These are phyloP conservation scores for Hypoxylon sp. DNA, from an alignment of 2,329 filamentous ascomycete genomes.

Conservation along the genomic window DNA sequence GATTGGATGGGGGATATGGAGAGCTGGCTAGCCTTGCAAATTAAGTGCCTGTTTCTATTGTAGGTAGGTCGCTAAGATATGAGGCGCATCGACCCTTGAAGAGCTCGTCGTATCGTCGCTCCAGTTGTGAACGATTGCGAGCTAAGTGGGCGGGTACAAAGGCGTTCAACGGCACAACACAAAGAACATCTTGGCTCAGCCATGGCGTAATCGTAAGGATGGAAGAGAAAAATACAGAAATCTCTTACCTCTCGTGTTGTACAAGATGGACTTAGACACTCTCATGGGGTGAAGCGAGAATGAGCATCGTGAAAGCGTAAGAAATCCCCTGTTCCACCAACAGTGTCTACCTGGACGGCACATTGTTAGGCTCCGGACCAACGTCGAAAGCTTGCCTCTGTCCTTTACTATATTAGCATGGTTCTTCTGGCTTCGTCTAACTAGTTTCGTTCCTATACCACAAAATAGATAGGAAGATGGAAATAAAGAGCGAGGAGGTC, in stretches of 20 bases:
- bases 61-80: constrained; percentile 15
- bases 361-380: constrained; percentile 3
- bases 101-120: constrained; percentile 2
- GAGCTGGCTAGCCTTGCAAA: constrained; percentile 5
- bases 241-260: constrained; percentile 6
- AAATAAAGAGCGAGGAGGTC: constrained; percentile 18
- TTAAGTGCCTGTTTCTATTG: constrained; percentile 3
- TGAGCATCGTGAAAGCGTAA: constrained; percentile 18
- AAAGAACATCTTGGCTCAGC: constrained; percentile 7
- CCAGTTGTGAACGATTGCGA: constrained; percentile 8
- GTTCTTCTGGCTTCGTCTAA: constrained; percentile 12
- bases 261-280: neutral
- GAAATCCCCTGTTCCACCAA: constrained; percentile 14
- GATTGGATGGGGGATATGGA: constrained; percentile 25
- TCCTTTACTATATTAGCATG: constrained; percentile 1
- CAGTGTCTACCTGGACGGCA: constrained; percentile 7
- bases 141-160: constrained; percentile 13
- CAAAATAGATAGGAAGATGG: constrained; percentile 16
- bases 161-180: neutral
- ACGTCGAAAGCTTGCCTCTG: constrained; percentile 4
- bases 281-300: constrained; percentile 10
- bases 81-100: constrained; percentile 3
- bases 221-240: neutral
- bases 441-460: neutral
- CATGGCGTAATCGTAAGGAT: constrained; percentile 11